phyloP scores from a whole-genome alignment of 1,139 yeast genomes.

The Geotrichum fermentans region DNA sequence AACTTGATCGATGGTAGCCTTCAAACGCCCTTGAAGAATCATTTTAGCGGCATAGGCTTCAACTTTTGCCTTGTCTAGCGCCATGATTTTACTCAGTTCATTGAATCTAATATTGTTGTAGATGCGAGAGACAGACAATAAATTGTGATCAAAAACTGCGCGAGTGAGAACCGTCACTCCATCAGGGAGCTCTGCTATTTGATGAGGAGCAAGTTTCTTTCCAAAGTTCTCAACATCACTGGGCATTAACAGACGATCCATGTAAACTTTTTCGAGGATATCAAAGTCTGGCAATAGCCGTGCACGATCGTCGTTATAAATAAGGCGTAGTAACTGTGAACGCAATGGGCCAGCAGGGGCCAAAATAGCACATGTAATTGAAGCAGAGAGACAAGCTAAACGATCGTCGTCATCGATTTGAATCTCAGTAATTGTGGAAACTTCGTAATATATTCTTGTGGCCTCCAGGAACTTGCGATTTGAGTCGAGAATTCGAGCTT shows the following conservation, averaged over 20 bases:
- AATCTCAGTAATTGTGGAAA: conserved; percentile 29
- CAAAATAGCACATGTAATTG: conserved; percentile 34
- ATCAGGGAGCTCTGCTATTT: conserved; percentile 29
- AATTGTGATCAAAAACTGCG: conserved; percentile 38
- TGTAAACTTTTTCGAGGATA: conserved; percentile 33
- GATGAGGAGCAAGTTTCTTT: conserved; percentile 30
- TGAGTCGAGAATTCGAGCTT: conserved; percentile 36
- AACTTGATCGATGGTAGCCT: conserved; percentile 37
- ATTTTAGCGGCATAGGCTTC: conserved; percentile 36
- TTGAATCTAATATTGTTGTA: conserved; percentile 34
- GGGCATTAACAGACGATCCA: conserved; percentile 32
- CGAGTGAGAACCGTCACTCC: conserved; percentile 35
- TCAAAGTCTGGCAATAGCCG: conserved; percentile 26
- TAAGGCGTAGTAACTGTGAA: conserved; percentile 31
- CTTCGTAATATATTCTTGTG: conserved; percentile 34
- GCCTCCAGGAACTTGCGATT: conserved; percentile 36
- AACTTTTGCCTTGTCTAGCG: conserved; percentile 30
- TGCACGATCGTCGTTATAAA: conserved; percentile 36
- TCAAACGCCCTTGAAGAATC: conserved; percentile 36
- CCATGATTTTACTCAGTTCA: conserved; percentile 32
- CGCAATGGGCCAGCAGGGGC: conserved; percentile 39
- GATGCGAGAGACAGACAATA: conserved; percentile 35
- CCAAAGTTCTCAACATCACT: conserved; percentile 32
- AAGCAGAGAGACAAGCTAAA: conserved; percentile 33
- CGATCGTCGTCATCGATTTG: conserved; percentile 32